Percentiles rank a stretch among this genome's conserved stretches.
phyloP scores from a whole-genome alignment of 495 filamentous ascomycete genomes.

The Trichocladium antarcticum region DNA sequence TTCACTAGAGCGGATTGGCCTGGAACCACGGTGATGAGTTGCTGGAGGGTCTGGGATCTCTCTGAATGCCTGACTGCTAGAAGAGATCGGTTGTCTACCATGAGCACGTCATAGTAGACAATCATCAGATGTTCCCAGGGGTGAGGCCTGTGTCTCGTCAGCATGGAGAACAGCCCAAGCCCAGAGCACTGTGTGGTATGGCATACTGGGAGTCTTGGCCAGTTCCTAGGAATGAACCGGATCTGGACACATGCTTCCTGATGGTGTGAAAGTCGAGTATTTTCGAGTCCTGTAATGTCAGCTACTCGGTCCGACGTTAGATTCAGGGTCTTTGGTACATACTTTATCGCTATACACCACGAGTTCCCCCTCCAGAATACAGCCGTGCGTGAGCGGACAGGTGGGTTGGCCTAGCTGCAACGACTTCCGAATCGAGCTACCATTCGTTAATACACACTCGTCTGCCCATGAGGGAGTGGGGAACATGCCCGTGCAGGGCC shows the following conservation, averaged over 20 bases:
- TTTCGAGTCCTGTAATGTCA: constrained; percentile 27
- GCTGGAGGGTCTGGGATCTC: constrained; percentile 48
- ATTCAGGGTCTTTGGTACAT: constrained; percentile 1
- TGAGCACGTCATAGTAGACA: constrained; percentile 65
- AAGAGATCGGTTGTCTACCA: constrained; percentile 58
- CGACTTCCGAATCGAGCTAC: constrained; percentile 41
- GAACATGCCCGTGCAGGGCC: constrained; percentile 45
- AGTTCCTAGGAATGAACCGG: constrained; percentile 58
- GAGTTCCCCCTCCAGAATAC: constrained; percentile 75
- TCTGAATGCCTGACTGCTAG: constrained; percentile 48
- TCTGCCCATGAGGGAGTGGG: background rate
- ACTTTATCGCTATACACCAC: constrained; percentile 61
- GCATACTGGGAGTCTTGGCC: constrained; percentile 56
- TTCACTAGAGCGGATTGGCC: constrained; percentile 52
- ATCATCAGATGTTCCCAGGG: constrained; percentile 72
- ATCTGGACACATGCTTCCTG: constrained; percentile 64
- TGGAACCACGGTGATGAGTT: constrained; percentile 43
- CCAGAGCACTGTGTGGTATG: background rate
- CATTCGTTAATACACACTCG: background rate
- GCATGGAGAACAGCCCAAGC: background rate
- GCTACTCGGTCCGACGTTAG: background rate
- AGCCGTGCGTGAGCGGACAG: constrained; percentile 49
- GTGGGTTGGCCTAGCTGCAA: constrained; percentile 45
- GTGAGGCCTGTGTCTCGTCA: constrained; percentile 39
- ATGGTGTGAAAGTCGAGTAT: constrained; percentile 69